Evolutionary conservation across 2,329 filamentous ascomycete genomes (phyloP).

Genomic region (Alternaria solani): DNA sequence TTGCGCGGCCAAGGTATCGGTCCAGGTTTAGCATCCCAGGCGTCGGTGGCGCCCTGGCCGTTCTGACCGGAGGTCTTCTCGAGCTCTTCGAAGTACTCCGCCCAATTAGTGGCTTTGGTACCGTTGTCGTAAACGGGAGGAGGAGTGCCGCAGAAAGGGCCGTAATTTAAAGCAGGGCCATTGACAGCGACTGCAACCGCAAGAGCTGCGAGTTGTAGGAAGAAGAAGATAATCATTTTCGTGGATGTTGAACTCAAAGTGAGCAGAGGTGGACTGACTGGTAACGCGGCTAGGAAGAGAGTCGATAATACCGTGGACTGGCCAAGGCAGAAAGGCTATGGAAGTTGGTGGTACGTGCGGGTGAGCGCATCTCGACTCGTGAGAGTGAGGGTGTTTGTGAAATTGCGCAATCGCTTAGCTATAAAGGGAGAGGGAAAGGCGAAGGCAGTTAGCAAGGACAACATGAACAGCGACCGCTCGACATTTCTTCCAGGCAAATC

Average conservation of each 20-base stretch:
- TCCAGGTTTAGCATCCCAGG: neutral
- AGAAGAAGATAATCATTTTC: neutral
- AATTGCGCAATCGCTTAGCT: neutral
- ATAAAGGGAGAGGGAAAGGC: neutral
- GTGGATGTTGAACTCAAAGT: neutral
- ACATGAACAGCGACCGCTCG: neutral
- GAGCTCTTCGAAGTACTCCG: neutral
- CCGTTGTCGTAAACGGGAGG: neutral
- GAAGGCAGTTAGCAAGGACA: neutral
- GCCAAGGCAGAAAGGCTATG: neutral
- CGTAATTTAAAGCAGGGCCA: neutral
- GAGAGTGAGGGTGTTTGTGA: neutral
- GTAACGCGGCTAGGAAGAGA: neutral
- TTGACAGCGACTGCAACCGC: neutral
- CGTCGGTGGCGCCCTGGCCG: neutral
- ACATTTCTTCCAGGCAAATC: neutral
- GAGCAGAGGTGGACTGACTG: neutral
- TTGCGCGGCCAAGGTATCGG: constrained; percentile 1
- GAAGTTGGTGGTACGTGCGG: neutral
- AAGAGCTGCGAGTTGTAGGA: neutral
- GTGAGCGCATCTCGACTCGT: neutral
- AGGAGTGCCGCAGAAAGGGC: neutral
- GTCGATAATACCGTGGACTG: neutral
- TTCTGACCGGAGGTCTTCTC: neutral
- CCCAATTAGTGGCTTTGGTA: neutral